Conservation (phyloP, 2,329 filamentous ascomycete genomes). For the Gremmenia infestans region DNA sequence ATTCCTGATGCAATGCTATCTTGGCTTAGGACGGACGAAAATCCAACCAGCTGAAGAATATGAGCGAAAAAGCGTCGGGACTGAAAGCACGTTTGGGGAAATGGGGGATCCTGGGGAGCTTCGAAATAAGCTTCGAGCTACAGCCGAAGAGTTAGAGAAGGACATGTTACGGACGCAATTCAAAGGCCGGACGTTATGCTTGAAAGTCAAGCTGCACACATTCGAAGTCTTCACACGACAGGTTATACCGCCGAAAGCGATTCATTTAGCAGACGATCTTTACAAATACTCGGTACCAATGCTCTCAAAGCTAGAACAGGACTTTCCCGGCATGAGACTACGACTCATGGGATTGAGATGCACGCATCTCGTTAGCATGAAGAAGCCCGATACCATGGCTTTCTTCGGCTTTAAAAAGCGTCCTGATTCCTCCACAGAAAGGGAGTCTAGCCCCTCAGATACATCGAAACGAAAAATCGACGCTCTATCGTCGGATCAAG, state of each 20-base stretch:
- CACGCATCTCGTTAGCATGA: conserved; percentile 81
- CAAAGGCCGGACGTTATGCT: conserved; percentile 83
- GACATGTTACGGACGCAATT: conserved; percentile 75
- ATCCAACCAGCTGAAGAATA: conserved; percentile 85
- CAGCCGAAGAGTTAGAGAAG: conserved; percentile 79
- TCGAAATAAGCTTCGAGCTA: conserved; percentile 71
- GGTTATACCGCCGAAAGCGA: conserved; percentile 64
- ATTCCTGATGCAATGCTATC: conserved; percentile 77
- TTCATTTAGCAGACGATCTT: conserved; percentile 72
- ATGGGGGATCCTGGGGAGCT: conserved; percentile 64
- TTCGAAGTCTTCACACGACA: conserved; percentile 90
- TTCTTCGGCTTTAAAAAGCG: conserved; percentile 67
- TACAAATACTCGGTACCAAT: conserved; percentile 80
- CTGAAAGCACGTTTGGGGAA: conserved; percentile 85
- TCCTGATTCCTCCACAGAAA: conserved; percentile 15
- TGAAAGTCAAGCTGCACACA: conserved; percentile 92
- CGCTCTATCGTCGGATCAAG: conserved; percentile 38
- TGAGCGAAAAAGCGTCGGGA: conserved; percentile 89
- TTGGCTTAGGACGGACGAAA: conserved; percentile 80
- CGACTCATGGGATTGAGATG: conserved; percentile 85
- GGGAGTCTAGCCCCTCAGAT: conserved; percentile 10
- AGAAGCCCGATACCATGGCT: conserved; percentile 67
- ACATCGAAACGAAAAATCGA: conserved; percentile 35
- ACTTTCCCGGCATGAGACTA: conserved; percentile 72
- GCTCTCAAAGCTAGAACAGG: conserved; percentile 75